Base-by-base conservation (phyloP, 2,329 filamentous ascomycete genomes). In the Microdochium bolleyi region DNA sequence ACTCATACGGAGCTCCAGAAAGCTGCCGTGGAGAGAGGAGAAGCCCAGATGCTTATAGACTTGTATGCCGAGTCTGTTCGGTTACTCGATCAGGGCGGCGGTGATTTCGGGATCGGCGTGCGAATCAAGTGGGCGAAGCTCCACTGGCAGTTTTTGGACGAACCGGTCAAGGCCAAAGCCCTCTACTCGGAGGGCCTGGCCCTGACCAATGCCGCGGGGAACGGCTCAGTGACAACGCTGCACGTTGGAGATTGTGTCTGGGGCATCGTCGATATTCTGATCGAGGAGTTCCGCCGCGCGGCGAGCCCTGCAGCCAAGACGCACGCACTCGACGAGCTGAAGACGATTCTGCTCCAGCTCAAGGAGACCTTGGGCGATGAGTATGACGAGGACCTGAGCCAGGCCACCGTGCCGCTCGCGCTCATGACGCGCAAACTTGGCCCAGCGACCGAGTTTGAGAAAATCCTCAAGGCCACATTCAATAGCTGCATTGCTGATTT, bases 341-440 rank as follows among this genome's bases (percentile, higher is more conserved):
- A 46, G 21, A 19, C 21, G 13, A 44, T 51, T 13, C 19, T 51
- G n/a, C 32, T 25, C 3, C 37, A 11, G 37, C 34, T 51, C 19
- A 46, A 46, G 27, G 50, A 51, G 11, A 44, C 14, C 7, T 5
- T 30, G 10, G 50, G 34, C 24, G 24, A 51, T 10, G 52, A 54
- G 16, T 54, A 54, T 38, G 50, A 58, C 21, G 22, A 50, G n/a
- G 32, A 49, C 7, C 25, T 49, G n/a, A 54, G 53, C 1, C 49
- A 56, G 13, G 54, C 52, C 3, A 51, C 53, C 3, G 52, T 60
- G 21, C n/a, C 54, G 2, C 25, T 58, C 2, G 58, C 55, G 10
- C 27, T 53, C 21, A 61, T 61, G 56, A 55, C 53, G 11, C 51
- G 55, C 10, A 54, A 53, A 50, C 51, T 60, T 24, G 55, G 51